A percentile compares a stretch with the other conserved stretches of the same genome.
Evolutionary conservation across 257 asterid species (phyloP).

Genomic region (Nicotiana undulata): DNA sequence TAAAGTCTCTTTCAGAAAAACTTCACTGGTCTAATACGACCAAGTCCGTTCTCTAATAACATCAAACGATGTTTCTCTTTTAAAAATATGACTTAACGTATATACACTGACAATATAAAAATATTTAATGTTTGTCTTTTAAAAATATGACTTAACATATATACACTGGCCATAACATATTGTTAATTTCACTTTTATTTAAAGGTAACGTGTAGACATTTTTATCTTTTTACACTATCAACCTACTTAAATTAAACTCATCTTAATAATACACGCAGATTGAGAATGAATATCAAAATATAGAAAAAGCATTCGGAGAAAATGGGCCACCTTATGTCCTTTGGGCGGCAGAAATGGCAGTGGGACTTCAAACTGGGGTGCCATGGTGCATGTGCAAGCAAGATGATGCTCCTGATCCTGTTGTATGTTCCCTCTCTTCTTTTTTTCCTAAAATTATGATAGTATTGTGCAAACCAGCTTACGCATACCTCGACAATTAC

Average conservation of each 20-base stretch:
- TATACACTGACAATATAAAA: too few species aligned
- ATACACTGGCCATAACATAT: neutral
- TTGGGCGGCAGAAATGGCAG: conserved; percentile 91
- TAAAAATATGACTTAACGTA: too few species aligned
- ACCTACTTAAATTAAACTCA: neutral
- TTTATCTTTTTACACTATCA: neutral
- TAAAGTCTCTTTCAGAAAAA: neutral
- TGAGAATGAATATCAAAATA: conserved; percentile 80
- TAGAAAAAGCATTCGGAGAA: conserved; percentile 38
- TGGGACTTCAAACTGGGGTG: conserved; percentile 64
- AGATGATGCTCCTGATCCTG: conserved; percentile 83
- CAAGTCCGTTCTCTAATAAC: neutral
- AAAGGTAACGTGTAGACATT: neutral
- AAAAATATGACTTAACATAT: too few species aligned
- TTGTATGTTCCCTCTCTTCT: conserved; percentile 31
- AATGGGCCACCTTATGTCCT: conserved; percentile 64
- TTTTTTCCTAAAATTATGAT: too few species aligned
- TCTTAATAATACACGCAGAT: conserved; percentile 33
- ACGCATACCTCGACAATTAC: too few species aligned
- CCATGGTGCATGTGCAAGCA: conserved; percentile 99
- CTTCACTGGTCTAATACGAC: too few species aligned
- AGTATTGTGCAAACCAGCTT: too few species aligned
- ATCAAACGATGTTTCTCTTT: too few species aligned
- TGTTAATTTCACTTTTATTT: neutral
- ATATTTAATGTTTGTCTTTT: too few species aligned